These are phyloP conservation scores for Gillenia trifoliata DNA, from an alignment of 306 rosid genomes.

Conservation along the genomic window DNA sequence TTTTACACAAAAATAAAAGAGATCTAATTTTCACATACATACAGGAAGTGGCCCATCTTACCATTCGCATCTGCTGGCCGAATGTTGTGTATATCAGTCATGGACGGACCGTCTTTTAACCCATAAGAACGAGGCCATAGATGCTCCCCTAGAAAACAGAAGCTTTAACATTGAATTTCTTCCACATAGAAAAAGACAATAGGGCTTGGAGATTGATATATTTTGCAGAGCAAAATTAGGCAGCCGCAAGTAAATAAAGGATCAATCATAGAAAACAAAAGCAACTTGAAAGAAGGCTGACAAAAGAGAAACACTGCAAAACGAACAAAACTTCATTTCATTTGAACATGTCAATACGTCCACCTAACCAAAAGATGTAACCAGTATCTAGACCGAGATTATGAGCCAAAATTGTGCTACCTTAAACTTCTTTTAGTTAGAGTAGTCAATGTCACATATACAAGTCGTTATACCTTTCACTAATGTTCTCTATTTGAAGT, in stretches of 20 bases:
- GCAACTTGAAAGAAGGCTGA: neutral
- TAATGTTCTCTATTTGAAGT: neutral
- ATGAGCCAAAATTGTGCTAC: neutral
- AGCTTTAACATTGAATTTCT: neutral
- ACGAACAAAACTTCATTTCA: neutral
- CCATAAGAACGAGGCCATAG: constrained; percentile 87
- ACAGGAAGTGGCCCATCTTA: constrained; percentile 18
- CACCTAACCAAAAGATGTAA: neutral
- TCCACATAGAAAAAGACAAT: neutral
- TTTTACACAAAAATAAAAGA: neutral
- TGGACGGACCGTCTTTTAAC: constrained; percentile 44
- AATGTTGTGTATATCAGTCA: constrained; percentile 71
- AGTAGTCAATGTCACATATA: neutral
- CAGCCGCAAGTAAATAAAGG: neutral
- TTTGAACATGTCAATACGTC: neutral
- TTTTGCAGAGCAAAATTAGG: neutral
- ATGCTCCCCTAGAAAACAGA: constrained; percentile 52
- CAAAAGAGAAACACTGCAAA: neutral
- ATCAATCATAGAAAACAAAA: neutral
- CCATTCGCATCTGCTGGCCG: constrained; percentile 70
- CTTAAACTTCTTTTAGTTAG: neutral
- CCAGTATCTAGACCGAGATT: neutral
- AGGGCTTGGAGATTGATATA: neutral
- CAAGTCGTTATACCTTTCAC: neutral
- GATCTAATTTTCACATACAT: neutral